Conservation (phyloP, 495 filamentous ascomycete species). For the Echria macrotheca region DNA sequence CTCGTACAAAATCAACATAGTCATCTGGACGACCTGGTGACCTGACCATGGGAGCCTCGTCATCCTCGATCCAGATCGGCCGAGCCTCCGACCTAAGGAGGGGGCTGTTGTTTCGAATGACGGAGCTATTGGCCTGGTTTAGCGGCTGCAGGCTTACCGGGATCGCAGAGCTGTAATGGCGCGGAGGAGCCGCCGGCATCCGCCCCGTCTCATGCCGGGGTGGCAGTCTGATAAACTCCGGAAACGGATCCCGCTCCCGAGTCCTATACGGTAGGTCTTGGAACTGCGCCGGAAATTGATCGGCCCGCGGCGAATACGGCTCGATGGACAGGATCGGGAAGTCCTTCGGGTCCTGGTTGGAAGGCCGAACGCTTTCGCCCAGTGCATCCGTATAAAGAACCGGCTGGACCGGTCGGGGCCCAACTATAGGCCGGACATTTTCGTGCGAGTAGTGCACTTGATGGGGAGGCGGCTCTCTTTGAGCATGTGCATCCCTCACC, state of each 20-base stretch:
- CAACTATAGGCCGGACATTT: slow-evolving; percentile 17
- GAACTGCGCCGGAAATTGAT: slow-evolving; percentile 9
- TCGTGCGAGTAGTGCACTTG: not conserved
- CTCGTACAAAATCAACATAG: slow-evolving; percentile 23
- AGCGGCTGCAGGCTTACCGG: slow-evolving; percentile 6
- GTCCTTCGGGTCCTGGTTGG: slow-evolving; percentile 31
- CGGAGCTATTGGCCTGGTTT: slow-evolving; percentile 1
- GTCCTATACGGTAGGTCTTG: not conserved
- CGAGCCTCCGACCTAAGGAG: slow-evolving; percentile 14
- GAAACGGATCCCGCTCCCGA: no score
- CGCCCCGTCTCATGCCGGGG: slow-evolving; percentile 13
- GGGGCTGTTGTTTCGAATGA: not conserved
- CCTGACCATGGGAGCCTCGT: slow-evolving; percentile 11
- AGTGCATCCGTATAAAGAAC: not conserved
- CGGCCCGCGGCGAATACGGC: slow-evolving; percentile 23
- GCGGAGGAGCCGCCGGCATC: not conserved
- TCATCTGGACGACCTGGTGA: no score
- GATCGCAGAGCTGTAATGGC: not conserved
- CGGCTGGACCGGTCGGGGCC: slow-evolving; percentile 4
- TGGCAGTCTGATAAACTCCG: slow-evolving; percentile 25
- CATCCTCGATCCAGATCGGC: slow-evolving; percentile 20
- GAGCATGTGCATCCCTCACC: not conserved
- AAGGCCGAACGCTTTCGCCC: slow-evolving; percentile 14
- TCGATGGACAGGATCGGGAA: slow-evolving; percentile 40
- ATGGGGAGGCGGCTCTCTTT: slow-evolving; percentile 2